phyloP scores from a whole-genome alignment of 306 rosid genomes.

The Acacia melanoxylon region DNA sequence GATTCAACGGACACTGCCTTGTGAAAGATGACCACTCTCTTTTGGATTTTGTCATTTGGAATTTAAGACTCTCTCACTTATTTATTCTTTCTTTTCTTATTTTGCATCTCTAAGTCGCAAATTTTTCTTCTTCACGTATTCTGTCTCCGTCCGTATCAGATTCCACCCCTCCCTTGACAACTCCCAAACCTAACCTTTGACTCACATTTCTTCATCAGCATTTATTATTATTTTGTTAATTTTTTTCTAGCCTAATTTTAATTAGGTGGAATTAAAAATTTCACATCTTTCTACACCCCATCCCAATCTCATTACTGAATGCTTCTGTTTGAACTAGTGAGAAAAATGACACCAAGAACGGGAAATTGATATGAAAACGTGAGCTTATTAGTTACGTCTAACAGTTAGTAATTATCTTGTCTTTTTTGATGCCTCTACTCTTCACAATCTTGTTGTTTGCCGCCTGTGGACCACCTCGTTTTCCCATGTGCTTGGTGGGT shows the following conservation, averaged over 20 bases:
- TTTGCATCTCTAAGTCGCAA: slow-evolving; percentile 4
- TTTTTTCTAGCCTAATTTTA: neutral
- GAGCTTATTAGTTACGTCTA: too few relatives aligned
- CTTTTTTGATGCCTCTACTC: neutral
- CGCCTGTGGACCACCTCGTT: slow-evolving; percentile 25
- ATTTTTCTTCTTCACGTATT: slow-evolving; percentile 11
- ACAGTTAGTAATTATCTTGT: too few relatives aligned
- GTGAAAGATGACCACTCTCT: slow-evolving; percentile 37
- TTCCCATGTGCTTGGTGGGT: slow-evolving; percentile 42
- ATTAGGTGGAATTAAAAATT: too few relatives aligned
- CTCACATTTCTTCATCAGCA: neutral
- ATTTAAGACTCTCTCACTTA: neutral
- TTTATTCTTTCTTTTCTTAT: neutral
- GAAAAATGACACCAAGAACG: too few relatives aligned
- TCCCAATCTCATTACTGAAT: too few relatives aligned
- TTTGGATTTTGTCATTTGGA: slow-evolving; percentile 20
- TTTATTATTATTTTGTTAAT: neutral
- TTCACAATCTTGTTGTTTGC: neutral
- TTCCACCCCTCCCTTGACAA: neutral
- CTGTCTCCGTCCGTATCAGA: neutral
- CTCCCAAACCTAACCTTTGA: neutral
- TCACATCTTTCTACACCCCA: too few relatives aligned
- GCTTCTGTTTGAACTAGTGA: too few relatives aligned
- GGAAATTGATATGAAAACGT: too few relatives aligned
- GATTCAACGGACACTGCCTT: slow-evolving; percentile 24